These are phyloP conservation scores for Populus ilicifolia DNA, from an alignment of 345 rosid genomes.

Conservation along the genomic window DNA sequence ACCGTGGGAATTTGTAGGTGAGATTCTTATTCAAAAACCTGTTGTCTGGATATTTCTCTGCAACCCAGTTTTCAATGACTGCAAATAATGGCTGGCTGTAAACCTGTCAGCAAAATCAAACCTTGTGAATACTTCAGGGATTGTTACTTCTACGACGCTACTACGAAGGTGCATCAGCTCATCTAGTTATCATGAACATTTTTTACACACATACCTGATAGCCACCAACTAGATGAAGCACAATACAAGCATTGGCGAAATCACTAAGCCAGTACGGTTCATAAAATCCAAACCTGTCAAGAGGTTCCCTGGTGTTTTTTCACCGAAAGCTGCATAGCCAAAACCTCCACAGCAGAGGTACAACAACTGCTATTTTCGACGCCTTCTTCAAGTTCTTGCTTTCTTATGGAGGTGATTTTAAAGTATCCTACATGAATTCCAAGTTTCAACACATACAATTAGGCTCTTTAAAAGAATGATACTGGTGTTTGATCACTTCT, in stretches of 20 bases:
- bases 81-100: constrained; percentile 53
- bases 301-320: constrained; percentile 48
- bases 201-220: constrained; percentile 2
- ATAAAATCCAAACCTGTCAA: constrained; percentile 51
- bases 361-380: constrained; percentile 21
- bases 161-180: not conserved
- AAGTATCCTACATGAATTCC: constrained; percentile 6
- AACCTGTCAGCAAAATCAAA: constrained; percentile 28
- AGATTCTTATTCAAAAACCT: constrained; percentile 29
- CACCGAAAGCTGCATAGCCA: constrained; percentile 54
- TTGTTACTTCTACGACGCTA: not conserved
- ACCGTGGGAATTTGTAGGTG: constrained; percentile 32
- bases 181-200: not conserved
- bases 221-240: constrained; percentile 49
- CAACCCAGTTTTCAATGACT: constrained; percentile 37
- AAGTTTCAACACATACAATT: not conserved
- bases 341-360: constrained; percentile 42
- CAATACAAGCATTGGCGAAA: constrained; percentile 46
- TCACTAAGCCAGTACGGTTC: constrained; percentile 53
- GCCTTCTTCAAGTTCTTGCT: constrained; percentile 47
- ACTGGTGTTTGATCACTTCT: too few relatives aligned
- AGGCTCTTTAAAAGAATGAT: not conserved
- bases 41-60: constrained; percentile 39
- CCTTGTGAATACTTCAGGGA: not conserved
- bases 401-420: constrained; percentile 44